Evolutionary conservation across 2,329 filamentous ascomycete species (phyloP).

Genomic region (Pochonia chlamydosporia): DNA sequence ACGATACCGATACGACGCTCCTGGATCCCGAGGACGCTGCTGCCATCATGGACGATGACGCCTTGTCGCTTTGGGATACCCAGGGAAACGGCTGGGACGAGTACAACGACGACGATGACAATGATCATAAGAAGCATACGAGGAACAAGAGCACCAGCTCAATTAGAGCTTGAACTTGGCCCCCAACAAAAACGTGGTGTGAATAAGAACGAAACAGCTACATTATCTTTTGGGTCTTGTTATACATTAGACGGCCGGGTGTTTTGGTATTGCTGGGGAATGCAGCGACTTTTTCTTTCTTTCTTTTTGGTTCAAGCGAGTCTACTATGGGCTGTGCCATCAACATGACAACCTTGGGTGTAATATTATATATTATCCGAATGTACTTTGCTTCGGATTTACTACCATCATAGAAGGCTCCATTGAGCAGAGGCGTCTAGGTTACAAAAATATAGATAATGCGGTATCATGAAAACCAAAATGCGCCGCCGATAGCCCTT

Average conservation of each 20-base stretch:
- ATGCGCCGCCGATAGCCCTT: not conserved
- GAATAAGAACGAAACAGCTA: too few relatives aligned
- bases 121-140: conserved; percentile 3
- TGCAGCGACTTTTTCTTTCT: too few relatives aligned
- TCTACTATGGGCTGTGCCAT: too few relatives aligned
- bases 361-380: not conserved
- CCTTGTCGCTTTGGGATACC: conserved; percentile 51
- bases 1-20: conserved; percentile 38
- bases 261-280: too few relatives aligned
- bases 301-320: too few relatives aligned
- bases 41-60: conserved; percentile 52
- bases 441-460: not conserved
- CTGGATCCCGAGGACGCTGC: conserved; percentile 45
- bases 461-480: not conserved
- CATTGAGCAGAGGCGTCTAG: not conserved
- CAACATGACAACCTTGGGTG: too few relatives aligned
- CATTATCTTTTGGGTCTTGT: too few relatives aligned
- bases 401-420: conserved; percentile 1
- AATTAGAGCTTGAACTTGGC: not conserved
- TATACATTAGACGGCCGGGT: too few relatives aligned
- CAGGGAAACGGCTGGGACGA: conserved; percentile 27
- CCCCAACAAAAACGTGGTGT: too few relatives aligned
- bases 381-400: not conserved
- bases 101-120: conserved; percentile 25
- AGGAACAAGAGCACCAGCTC: not conserved